Evolutionary conservation across 2,329 filamentous ascomycete species (phyloP).

Genomic region (Xylaria sp.): DNA sequence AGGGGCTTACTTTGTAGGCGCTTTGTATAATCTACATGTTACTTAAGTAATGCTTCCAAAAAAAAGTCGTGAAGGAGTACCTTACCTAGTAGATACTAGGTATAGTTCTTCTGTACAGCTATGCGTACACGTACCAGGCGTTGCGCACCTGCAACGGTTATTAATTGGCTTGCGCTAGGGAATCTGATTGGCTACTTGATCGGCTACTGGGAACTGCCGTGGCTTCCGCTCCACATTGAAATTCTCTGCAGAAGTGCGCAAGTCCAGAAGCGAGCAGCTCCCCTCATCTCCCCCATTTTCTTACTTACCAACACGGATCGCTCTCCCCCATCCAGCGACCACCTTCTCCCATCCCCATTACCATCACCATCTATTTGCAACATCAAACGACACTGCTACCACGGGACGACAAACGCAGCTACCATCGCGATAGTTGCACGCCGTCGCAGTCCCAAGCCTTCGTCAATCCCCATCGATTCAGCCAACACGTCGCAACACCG

Average conservation of each 20-base stretch:
- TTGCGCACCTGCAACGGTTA: not conserved
- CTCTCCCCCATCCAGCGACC: slow-evolving; percentile 15
- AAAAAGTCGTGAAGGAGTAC: not conserved
- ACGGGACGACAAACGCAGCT: slow-evolving; percentile 1
- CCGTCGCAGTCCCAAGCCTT: not conserved
- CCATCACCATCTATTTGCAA: slow-evolving; percentile 7
- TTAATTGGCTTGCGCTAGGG: not conserved
- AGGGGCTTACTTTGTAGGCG: no score
- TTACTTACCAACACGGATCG: slow-evolving; percentile 13
- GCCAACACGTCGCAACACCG: slow-evolving; percentile 5
- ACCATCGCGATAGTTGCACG: slow-evolving; percentile 7
- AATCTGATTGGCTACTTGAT: slow-evolving; percentile 13
- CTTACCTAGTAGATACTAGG: not conserved
- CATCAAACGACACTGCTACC: not conserved
- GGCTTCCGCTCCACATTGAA: slow-evolving; percentile 36
- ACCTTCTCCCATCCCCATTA: slow-evolving; percentile 15
- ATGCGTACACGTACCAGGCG: no score
- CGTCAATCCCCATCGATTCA: not conserved
- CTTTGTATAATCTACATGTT: no score
- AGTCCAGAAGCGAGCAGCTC: slow-evolving; percentile 23
- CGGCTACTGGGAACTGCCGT: slow-evolving; percentile 23
- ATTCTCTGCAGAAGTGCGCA: slow-evolving; percentile 37
- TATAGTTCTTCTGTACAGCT: no score
- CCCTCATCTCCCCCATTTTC: slow-evolving; percentile 31
- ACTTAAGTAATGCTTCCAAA: no score